Conservation (phyloP, 2,329 filamentous ascomycete species). For the Monosporascus sp. region DNA sequence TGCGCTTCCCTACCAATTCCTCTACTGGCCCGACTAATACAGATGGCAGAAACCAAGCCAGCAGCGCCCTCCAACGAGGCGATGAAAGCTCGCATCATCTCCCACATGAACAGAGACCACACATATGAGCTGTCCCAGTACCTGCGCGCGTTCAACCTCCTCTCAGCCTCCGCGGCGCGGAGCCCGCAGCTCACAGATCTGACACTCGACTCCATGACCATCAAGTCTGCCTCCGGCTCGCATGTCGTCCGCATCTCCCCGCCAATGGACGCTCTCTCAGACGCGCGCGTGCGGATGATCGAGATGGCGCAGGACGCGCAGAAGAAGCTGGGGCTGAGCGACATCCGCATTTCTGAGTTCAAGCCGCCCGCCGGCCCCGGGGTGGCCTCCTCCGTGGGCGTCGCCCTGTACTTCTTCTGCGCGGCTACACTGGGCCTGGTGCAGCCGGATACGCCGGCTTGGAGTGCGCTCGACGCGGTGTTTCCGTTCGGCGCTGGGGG, state of each 20-base stretch:
- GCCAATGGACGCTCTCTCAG: conserved; percentile 60
- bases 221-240: conserved; percentile 44
- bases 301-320: conserved; percentile 60
- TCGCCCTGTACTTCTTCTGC: conserved; percentile 48
- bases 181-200: conserved; percentile 61
- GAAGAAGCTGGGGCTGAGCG: conserved; percentile 52
- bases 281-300: conserved; percentile 65
- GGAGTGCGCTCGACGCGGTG: conserved; percentile 41
- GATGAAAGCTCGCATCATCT: conserved; percentile 58
- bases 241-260: conserved; percentile 61
- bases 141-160: conserved; percentile 63
- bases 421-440: conserved; percentile 46
- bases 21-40: background rate
- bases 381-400: conserved; percentile 46
- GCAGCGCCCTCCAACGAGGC: conserved; percentile 32
- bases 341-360: conserved; percentile 37
- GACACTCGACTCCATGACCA: conserved; percentile 54
- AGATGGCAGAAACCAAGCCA: background rate
- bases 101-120: conserved; percentile 87
- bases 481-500: conserved; percentile 54
- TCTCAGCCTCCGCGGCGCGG: conserved; percentile 50
- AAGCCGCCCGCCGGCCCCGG: conserved; percentile 38
- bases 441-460: conserved; percentile 42
- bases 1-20: background rate
- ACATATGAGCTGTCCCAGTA: conserved; percentile 68